Evolutionary conservation across 2,329 filamentous ascomycete genomes (phyloP).

Genomic region (Penicillium fuscoglaucum): DNA sequence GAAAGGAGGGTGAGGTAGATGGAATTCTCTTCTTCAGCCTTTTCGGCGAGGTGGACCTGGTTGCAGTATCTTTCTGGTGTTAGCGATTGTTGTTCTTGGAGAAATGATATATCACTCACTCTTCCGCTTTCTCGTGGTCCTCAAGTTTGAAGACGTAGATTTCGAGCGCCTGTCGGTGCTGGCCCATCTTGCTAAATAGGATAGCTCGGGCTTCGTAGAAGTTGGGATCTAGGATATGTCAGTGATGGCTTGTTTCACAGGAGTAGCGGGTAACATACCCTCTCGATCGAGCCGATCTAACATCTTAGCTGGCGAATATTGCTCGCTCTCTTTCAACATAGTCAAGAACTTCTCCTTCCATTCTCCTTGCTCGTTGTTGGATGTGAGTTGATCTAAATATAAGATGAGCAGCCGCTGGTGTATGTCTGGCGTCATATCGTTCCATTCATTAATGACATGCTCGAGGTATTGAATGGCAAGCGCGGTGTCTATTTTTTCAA

Average conservation of each 20-base stretch:
- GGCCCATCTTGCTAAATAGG: conserved; percentile 89
- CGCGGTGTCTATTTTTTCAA: conserved; percentile 66
- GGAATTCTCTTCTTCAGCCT: conserved; percentile 63
- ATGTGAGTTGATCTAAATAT: conserved; percentile 59
- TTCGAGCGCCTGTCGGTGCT: conserved; percentile 91
- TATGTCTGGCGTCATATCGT: conserved; percentile 80
- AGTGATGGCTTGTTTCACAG: not conserved
- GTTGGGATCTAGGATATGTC: conserved; percentile 61
- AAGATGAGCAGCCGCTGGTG: conserved; percentile 81
- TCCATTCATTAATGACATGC: conserved; percentile 83
- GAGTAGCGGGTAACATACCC: conserved; percentile 53
- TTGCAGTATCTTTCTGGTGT: conserved; percentile 73
- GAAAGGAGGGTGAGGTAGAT: conserved; percentile 92
- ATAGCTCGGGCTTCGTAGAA: conserved; percentile 91
- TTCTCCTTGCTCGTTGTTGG: conserved; percentile 43
- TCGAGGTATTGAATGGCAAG: conserved; percentile 84
- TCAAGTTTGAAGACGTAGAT: conserved; percentile 96
- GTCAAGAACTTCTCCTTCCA: conserved; percentile 67
- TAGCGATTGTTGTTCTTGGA: conserved; percentile 9
- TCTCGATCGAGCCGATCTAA: conserved; percentile 77
- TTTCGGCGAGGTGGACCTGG: conserved; percentile 67
- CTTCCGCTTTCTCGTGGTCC: conserved; percentile 86
- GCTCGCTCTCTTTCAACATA: conserved; percentile 73
- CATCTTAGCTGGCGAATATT: conserved; percentile 78
- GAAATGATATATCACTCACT: conserved; percentile 57